Conservation (phyloP, 805 yeast species). For the Candida loeiensis region DNA sequence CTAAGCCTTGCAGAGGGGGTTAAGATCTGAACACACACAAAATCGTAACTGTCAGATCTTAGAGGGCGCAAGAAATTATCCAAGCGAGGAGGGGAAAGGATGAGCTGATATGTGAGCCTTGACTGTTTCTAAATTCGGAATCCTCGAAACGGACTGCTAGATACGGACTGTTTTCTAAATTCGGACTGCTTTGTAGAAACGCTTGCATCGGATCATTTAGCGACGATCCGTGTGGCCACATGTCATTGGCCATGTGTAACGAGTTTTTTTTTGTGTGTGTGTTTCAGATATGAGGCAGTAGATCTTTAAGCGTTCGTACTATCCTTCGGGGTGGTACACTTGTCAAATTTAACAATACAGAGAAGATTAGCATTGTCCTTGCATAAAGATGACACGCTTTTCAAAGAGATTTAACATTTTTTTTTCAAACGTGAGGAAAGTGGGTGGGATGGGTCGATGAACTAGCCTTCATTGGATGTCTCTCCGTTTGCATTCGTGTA, state of each 20-base stretch:
- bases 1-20: no score
- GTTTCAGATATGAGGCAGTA: background rate
- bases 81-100: background rate
- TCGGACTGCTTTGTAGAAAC: no score
- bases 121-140: background rate
- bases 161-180: no score
- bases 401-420: slow-evolving; percentile 97
- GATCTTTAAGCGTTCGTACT: slow-evolving; percentile 27
- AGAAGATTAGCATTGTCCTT: slow-evolving; percentile 99
- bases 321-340: slow-evolving; percentile 51
- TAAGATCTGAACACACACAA: no score
- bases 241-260: no score
- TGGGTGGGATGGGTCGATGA: background rate
- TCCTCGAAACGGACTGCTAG: no score
- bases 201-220: no score
- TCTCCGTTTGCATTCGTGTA: no score
- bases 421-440: slow-evolving; percentile 43
- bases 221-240: no score
- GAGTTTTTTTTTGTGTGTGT: no score
- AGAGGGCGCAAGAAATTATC: background rate
- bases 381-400: slow-evolving; percentile 99
- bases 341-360: slow-evolving; percentile 99
- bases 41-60: no score
- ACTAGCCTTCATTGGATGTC: no score
- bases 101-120: background rate